phyloP scores from a whole-genome alignment of 75 land plant species.

The Pinus albicaulis region DNA sequence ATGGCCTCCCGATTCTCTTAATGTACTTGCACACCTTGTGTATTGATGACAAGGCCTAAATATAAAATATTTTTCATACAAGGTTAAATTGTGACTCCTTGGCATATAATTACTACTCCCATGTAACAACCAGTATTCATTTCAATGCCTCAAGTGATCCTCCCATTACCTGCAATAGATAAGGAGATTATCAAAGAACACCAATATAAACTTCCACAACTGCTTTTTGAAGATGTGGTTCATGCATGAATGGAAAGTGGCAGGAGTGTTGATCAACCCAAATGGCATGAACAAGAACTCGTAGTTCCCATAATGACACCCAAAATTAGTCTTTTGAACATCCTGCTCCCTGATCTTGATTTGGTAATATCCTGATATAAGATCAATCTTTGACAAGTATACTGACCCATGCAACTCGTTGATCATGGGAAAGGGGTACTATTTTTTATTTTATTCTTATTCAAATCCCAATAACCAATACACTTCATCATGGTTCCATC shows the following conservation, averaged over 20 bases:
- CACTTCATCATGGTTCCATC: conserved; percentile 8
- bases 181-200: neutral
- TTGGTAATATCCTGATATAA: neutral
- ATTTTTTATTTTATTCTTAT: neutral
- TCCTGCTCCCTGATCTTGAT: neutral
- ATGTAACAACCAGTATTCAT: neutral
- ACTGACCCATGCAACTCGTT: too few relatives aligned
- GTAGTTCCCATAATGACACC: too few relatives aligned
- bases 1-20: neutral
- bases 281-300: too few relatives aligned
- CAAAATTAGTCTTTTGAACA: neutral
- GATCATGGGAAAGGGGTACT: neutral
- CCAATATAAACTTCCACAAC: neutral
- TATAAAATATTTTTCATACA: neutral
- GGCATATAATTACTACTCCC: neutral
- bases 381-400: neutral
- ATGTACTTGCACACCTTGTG: neutral
- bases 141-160: neutral
- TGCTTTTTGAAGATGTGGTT: neutral
- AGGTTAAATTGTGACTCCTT: neutral
- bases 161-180: neutral
- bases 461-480: conserved; percentile 9
- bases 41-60: neutral
- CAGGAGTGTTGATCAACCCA: neutral
- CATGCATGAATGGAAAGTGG: neutral